Conservation (phyloP, 1,139 yeast species). For the Blastobotrys illinoisensis region DNA sequence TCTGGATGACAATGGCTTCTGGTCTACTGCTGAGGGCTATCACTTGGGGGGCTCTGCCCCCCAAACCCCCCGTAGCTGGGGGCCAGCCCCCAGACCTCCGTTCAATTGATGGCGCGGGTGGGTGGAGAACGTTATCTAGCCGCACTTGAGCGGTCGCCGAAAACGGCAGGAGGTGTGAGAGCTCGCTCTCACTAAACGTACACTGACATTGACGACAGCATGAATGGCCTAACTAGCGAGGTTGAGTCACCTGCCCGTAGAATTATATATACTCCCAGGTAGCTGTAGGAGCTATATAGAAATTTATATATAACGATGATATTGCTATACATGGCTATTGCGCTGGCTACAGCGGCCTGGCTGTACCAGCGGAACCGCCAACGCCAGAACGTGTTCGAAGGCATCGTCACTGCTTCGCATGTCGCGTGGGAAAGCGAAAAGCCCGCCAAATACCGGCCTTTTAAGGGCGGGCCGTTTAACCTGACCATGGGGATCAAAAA, state of each 20-base stretch:
- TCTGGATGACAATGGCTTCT: too few species aligned
- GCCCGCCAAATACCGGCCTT: conserved; percentile 56
- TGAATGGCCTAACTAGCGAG: background rate
- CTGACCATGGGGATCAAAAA: conserved; percentile 64
- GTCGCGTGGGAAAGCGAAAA: conserved; percentile 41
- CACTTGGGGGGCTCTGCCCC: too few species aligned
- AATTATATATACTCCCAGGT: too few species aligned
- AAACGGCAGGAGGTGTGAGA: background rate
- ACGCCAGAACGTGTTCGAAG: background rate
- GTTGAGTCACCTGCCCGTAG: background rate
- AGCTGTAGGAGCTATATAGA: background rate
- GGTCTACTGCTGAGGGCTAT: too few species aligned
- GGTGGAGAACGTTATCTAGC: too few species aligned
- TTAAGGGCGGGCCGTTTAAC: conserved; percentile 55
- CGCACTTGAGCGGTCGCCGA: background rate
- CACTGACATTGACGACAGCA: background rate
- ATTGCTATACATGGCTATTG: background rate
- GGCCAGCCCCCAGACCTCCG: too few species aligned
- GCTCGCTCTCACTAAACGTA: background rate
- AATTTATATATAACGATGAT: too few species aligned
- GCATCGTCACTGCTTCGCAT: background rate
- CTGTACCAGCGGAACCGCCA: background rate
- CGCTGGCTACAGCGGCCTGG: background rate
- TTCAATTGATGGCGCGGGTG: background rate
- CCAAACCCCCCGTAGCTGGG: too few species aligned